Conservation (phyloP, 495 filamentous ascomycete genomes). For the Pseudoneurospora amorphoporcata region DNA sequence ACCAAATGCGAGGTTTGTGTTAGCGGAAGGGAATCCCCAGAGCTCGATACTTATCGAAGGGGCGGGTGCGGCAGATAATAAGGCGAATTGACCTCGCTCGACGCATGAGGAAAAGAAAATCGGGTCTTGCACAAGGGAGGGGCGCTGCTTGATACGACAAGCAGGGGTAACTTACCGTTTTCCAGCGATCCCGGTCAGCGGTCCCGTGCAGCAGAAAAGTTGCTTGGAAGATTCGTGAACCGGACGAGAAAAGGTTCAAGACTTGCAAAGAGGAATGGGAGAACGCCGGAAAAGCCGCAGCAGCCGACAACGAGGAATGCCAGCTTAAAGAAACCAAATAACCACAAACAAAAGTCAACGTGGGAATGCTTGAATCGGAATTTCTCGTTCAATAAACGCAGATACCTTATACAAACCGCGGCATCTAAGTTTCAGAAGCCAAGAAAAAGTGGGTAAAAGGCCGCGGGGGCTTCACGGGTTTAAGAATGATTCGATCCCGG, state of each 20-base stretch:
- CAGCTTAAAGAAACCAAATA: not conserved
- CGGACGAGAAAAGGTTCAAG: not conserved
- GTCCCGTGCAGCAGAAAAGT: not conserved
- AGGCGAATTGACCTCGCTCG: not conserved
- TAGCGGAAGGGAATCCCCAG: not conserved
- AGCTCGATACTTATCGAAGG: not conserved
- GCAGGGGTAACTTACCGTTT: not conserved
- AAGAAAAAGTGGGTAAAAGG: constrained; percentile 5
- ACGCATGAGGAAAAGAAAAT: not conserved
- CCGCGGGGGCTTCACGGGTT: constrained; percentile 7
- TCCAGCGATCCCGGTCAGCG: not conserved
- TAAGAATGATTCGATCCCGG: constrained; percentile 21
- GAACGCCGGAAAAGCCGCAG: not conserved
- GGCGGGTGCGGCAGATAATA: not conserved
- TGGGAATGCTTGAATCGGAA: not conserved
- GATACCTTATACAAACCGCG: not conserved
- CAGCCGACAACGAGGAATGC: not conserved
- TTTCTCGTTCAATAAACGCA: not conserved
- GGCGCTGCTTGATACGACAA: not conserved
- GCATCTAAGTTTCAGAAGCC: constrained; percentile 8
- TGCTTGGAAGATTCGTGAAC: not conserved
- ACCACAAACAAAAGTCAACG: constrained; percentile 3
- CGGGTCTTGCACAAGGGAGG: not conserved
- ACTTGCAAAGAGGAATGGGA: not conserved
- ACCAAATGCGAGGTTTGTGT: not conserved